Evolutionary conservation across 495 filamentous ascomycete genomes (phyloP).

Genomic region (Tuber magnatum): DNA sequence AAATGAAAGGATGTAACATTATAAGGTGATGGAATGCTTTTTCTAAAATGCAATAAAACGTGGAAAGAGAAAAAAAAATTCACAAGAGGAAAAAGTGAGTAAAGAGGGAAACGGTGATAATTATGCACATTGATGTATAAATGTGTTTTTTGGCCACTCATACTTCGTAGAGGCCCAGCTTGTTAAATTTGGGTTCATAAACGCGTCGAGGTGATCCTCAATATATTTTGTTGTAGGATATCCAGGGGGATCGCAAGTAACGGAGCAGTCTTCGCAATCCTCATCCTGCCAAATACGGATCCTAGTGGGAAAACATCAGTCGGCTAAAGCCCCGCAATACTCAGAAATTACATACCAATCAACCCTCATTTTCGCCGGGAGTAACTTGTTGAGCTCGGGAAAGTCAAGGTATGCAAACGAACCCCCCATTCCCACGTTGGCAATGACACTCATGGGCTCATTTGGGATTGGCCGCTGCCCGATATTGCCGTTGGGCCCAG

Average conservation of each 20-base stretch:
- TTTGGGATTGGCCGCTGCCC: slow-evolving; percentile 61
- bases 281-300: slow-evolving; percentile 67
- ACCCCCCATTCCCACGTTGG: slow-evolving; percentile 68
- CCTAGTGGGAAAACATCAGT: slow-evolving; percentile 17
- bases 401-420: slow-evolving; percentile 60
- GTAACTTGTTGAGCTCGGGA: slow-evolving; percentile 47
- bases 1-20: not conserved
- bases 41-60: not conserved
- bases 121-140: slow-evolving; percentile 46
- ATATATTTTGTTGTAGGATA: slow-evolving; percentile 70
- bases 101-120: not conserved
- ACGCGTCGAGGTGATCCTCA: slow-evolving; percentile 54
- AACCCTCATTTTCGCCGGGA: slow-evolving; percentile 64
- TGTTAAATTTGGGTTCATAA: slow-evolving; percentile 61
- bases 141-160: slow-evolving; percentile 48
- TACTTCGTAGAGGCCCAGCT: slow-evolving; percentile 49
- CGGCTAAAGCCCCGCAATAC: not conserved
- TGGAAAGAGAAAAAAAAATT: slow-evolving; percentile 4
- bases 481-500: slow-evolving; percentile 67
- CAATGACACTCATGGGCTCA: slow-evolving; percentile 63
- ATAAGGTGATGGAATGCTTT: not conserved
- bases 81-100: not conserved
- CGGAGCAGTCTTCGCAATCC: slow-evolving; percentile 45
- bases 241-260: slow-evolving; percentile 66
- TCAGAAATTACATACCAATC: slow-evolving; percentile 49